phyloP scores from a whole-genome alignment of 192 early-diverging fungal species.

The Coemansia sp. region DNA sequence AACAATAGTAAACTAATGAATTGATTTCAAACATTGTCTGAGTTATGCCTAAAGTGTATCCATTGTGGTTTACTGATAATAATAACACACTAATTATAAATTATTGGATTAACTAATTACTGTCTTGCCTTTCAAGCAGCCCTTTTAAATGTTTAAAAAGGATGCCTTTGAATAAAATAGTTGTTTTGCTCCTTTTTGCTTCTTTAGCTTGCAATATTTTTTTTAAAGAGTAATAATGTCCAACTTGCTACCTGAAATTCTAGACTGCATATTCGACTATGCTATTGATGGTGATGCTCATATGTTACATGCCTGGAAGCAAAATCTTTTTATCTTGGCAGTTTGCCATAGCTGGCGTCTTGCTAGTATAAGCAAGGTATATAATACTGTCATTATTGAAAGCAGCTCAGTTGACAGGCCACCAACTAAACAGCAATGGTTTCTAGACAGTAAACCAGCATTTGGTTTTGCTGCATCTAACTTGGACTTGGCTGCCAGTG shows the following conservation, averaged over 20 bases:
- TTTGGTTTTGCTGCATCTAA: background rate
- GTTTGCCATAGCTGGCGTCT: slow-evolving; percentile 1
- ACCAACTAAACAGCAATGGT: background rate
- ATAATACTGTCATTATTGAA: background rate
- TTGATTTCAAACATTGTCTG: too few species aligned
- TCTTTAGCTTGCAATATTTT: background rate
- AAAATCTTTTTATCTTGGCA: background rate
- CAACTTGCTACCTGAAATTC: background rate
- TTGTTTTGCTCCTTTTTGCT: too few species aligned
- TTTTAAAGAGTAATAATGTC: background rate
- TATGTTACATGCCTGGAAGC: background rate
- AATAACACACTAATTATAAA: too few species aligned
- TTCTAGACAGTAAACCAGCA: background rate
- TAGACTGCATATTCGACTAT: background rate
- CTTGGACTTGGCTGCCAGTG: background rate
- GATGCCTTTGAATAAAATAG: too few species aligned
- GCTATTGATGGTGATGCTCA: too few species aligned
- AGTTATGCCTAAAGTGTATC: too few species aligned
- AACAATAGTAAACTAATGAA: too few species aligned
- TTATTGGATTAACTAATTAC: too few species aligned
- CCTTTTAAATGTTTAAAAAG: too few species aligned
- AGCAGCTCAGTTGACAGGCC: background rate
- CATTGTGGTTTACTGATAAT: too few species aligned
- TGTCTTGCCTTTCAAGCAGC: background rate
- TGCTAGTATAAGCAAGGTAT: background rate